These are phyloP conservation scores for Phytophthora tentaculata DNA, from an alignment of 352 stramenopile genomes.

Conservation along the genomic window DNA sequence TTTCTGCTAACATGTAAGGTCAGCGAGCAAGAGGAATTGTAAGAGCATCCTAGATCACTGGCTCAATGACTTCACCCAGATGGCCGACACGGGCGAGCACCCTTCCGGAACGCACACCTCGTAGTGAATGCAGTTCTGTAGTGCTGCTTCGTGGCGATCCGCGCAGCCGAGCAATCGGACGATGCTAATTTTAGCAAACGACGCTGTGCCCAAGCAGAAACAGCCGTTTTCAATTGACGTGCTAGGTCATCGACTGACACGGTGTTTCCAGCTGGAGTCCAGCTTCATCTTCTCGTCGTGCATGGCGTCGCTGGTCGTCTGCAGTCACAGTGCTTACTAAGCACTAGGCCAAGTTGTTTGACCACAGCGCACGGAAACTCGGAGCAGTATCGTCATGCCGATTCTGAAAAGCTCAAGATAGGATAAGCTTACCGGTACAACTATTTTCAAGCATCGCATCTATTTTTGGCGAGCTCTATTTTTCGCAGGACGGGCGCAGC, in stretches of 20 bases:
- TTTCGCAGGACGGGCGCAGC: conserved; percentile 7
- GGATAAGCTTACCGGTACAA: too few relatives aligned
- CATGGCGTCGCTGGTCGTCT: not conserved
- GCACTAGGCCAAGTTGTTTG: too few relatives aligned
- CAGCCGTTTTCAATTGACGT: conserved; percentile 27
- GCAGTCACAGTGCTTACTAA: too few relatives aligned
- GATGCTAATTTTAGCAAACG: conserved; percentile 19
- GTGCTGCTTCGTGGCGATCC: not conserved
- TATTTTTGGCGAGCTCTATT: conserved; percentile 24
- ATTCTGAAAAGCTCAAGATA: too few relatives aligned
- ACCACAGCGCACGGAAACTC: too few relatives aligned
- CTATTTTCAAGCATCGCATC: not conserved
- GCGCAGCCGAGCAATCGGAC: conserved; percentile 17
- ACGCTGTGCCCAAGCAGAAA: conserved; percentile 24
- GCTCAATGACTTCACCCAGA: not conserved
- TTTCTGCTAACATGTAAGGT: conserved; percentile 11
- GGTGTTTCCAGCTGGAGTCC: too few relatives aligned
- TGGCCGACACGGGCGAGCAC: not conserved
- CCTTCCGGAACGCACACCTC: not conserved
- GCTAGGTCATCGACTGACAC: not conserved
- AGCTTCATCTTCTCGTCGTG: conserved; percentile 3
- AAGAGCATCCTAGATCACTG: not conserved
- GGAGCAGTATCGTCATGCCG: too few relatives aligned
- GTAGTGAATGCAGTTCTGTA: not conserved
- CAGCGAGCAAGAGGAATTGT: too few relatives aligned